These are phyloP conservation scores for Populus ilicifolia DNA, from an alignment of 345 rosid species.

Conservation along the genomic window DNA sequence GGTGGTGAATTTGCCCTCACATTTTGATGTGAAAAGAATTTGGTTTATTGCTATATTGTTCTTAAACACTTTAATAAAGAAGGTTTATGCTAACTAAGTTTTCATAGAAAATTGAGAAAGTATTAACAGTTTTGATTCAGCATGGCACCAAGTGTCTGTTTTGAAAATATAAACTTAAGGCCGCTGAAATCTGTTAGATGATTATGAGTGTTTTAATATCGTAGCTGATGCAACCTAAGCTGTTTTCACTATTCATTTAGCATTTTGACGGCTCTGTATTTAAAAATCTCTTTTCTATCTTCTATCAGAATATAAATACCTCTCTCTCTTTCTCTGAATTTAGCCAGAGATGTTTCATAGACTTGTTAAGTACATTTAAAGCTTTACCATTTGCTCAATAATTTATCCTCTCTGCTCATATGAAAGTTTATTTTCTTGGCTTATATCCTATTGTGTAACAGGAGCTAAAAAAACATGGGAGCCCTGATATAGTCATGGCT, in stretches of 20 bases:
- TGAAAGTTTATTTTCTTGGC: not conserved
- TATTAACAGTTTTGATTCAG: not conserved
- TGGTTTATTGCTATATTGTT: not conserved
- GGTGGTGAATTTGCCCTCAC: not conserved
- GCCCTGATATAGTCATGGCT: constrained; percentile 92
- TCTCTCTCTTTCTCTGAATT: not conserved
- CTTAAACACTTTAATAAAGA: not conserved
- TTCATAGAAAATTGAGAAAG: not conserved
- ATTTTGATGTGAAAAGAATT: not conserved
- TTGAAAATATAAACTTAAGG: not conserved
- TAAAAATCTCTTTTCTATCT: not conserved
- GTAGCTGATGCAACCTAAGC: not conserved
- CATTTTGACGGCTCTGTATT: not conserved
- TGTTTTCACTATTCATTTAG: not conserved
- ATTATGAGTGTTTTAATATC: not conserved
- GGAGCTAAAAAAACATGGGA: constrained; percentile 97
- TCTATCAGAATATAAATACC: not conserved
- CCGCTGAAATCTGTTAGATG: not conserved
- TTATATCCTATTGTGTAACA: constrained; percentile 25
- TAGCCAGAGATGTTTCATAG: not conserved
- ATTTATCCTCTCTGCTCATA: not conserved
- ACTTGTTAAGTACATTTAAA: not conserved
- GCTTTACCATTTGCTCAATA: not conserved
- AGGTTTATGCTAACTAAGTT: not conserved
- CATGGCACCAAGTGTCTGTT: not conserved